Base-by-base conservation (phyloP, 2,329 filamentous ascomycete species). In the Aspergillus spinulosporus region DNA sequence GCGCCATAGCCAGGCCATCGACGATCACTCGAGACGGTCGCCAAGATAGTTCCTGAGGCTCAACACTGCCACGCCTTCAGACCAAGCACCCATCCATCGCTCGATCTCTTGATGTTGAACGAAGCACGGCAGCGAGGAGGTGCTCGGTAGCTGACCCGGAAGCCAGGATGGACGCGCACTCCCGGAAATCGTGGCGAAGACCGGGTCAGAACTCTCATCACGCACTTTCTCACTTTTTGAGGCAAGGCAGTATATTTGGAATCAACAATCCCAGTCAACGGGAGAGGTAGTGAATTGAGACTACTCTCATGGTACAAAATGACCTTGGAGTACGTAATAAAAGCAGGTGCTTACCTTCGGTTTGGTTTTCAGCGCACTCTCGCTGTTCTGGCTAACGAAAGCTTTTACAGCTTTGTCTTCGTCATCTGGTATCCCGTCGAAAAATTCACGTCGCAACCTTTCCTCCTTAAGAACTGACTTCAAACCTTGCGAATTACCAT, bases 291-390 rank as follows among this genome's bases (percentile, higher is more conserved):
- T 5, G 34, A 31, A 11, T 32, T 45, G 31, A 14, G 15, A 37
- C 14, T 26, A 3, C 1, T 44, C 43, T 31, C 28, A 14, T 28
- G 26, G 8, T 29, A 31, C 26, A 31, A 45, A n/a, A 14, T 21
- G 34, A 37, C n/a, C 7, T 11, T 12, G 32, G 49, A 32, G 31
- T 37, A 43, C 29, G 34, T 21, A 43, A 44, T 12, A 45, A 49
- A 51, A 48, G 42, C 39, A 54, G 29, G 54, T 45, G 76, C 82
- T 71, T 72, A 91, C 90, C 84, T 92, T 93, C 3, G 92, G 92
- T 68, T 88, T 87, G 39, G 85, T 93, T 80, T 95, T 96, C 49
- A 97, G 78, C 11, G 91, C 90, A 59, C 84, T 88, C 57, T 86
- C 84, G 61, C 83, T 77, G 66, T 96, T 97, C 63, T 81, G 78